These are phyloP conservation scores for Phytophthora constricta DNA, from an alignment of 352 stramenopile species.

Conservation along the genomic window DNA sequence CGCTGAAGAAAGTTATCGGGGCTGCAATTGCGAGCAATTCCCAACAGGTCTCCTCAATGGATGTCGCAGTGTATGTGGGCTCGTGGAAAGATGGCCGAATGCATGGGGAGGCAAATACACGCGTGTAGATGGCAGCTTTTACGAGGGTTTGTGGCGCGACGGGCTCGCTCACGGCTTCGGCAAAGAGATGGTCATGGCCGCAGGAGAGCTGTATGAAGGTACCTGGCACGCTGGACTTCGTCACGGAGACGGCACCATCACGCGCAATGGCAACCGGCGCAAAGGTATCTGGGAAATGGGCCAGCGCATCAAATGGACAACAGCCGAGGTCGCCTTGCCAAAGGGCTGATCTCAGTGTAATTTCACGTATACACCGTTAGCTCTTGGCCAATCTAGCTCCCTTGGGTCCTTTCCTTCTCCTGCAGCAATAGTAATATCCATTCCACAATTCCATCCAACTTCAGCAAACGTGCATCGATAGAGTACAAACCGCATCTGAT, in stretches of 20 bases:
- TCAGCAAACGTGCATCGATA: background rate
- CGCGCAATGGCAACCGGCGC: conserved; percentile 47
- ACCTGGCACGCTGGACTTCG: conserved; percentile 59
- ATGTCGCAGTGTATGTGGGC: conserved; percentile 54
- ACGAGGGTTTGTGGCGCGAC: conserved; percentile 70
- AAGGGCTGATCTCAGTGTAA: conserved; percentile 24
- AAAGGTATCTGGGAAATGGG: conserved; percentile 68
- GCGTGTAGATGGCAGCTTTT: conserved; percentile 62
- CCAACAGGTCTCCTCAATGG: conserved; percentile 5
- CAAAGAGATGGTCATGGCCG: conserved; percentile 51
- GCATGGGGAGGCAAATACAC: conserved; percentile 74
- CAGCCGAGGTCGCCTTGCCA: conserved; percentile 51
- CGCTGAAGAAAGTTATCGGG: conserved; percentile 29
- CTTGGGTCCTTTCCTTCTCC: conserved; percentile 51
- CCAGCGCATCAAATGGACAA: conserved; percentile 70
- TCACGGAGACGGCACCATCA: conserved; percentile 66
- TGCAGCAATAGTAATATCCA: conserved; percentile 31
- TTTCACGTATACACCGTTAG: conserved; percentile 22
- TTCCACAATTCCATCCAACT: background rate
- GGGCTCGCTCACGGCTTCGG: conserved; percentile 63
- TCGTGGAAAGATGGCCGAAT: conserved; percentile 71
- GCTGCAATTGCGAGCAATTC: conserved; percentile 13
- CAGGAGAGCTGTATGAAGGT: conserved; percentile 65
- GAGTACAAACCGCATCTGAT: background rate
- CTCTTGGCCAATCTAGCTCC: conserved; percentile 65